Evolutionary conservation across 345 rosid genomes (phyloP).

Genomic region (Corchorus olitorius): DNA sequence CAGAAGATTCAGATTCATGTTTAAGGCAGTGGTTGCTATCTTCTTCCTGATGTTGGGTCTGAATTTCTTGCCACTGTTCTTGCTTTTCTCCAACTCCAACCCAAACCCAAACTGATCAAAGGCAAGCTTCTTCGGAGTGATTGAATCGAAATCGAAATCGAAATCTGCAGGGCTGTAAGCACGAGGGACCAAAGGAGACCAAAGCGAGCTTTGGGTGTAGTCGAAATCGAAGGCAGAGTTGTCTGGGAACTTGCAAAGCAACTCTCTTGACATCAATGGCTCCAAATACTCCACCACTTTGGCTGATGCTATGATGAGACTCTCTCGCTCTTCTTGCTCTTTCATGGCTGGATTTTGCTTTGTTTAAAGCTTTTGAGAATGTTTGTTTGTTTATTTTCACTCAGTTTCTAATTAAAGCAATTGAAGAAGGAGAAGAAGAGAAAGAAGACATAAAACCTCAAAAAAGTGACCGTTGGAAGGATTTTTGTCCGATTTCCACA

Average conservation of each 20-base stretch:
- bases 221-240: slow-evolving; percentile 73
- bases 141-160: slow-evolving; percentile 20
- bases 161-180: slow-evolving; percentile 46
- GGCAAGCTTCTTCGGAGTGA: slow-evolving; percentile 37
- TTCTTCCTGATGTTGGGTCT: slow-evolving; percentile 28
- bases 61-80: slow-evolving; percentile 21
- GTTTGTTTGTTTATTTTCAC: background rate
- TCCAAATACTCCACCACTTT: slow-evolving; percentile 77
- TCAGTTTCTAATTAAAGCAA: background rate
- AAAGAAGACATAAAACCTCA: background rate
- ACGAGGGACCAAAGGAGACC: slow-evolving; percentile 87
- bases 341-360: slow-evolving; percentile 23
- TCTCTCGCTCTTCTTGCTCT: slow-evolving; percentile 46
- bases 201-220: slow-evolving; percentile 79
- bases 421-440: background rate
- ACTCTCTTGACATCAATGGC: slow-evolving; percentile 71
- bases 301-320: slow-evolving; percentile 36
- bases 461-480: slow-evolving; percentile 30
- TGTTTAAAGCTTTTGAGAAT: background rate
- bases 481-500: background rate
- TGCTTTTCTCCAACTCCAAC: slow-evolving; percentile 22
- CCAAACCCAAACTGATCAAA: slow-evolving; percentile 36
- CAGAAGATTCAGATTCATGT: slow-evolving; percentile 24
- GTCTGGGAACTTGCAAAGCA: slow-evolving; percentile 85
- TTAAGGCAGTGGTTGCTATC: background rate